A percentile compares a stretch with the other conserved stretches of the same genome.
Evolutionary conservation across 345 rosid genomes (phyloP).

Genomic region (Gossypium mustelinum): DNA sequence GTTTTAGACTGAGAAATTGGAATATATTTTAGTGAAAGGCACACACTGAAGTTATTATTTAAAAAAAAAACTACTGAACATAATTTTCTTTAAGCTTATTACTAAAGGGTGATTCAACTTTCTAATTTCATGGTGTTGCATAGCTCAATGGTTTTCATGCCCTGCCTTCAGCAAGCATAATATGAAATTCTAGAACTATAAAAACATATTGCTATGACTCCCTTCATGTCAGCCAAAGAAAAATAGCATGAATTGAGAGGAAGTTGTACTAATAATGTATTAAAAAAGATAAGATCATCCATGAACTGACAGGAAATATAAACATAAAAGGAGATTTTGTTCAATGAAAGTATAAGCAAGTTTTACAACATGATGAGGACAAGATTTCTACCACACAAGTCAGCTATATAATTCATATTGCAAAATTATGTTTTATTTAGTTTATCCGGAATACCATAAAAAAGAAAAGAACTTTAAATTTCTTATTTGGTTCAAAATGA

Average conservation of each 20-base stretch:
- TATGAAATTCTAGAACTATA: not conserved
- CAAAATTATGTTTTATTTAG: not conserved
- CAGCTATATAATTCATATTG: conserved; percentile 1
- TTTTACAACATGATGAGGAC: conserved; percentile 1
- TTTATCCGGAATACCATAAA: not conserved
- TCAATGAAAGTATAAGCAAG: not conserved
- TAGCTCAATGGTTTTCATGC: not conserved
- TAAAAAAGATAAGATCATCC: not conserved
- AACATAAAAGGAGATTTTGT: not conserved
- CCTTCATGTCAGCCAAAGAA: conserved; percentile 3
- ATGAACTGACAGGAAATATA: conserved; percentile 4
- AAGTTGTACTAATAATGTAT: not conserved
- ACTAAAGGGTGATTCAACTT: not conserved
- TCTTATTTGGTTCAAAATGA: not conserved
- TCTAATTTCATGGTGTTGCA: not conserved
- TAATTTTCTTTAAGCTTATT: not conserved
- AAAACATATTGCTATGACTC: conserved; percentile 2
- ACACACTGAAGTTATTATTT: not conserved
- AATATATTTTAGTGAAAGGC: not conserved
- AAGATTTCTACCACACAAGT: not conserved
- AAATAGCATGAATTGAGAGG: not conserved
- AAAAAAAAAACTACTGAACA: not conserved
- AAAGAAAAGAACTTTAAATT: not conserved
- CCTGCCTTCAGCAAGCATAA: not conserved
- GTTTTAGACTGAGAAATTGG: not conserved